Base-by-base conservation (phyloP, 176 grass and related monocot genomes). In the Calamus simplicifolius region DNA sequence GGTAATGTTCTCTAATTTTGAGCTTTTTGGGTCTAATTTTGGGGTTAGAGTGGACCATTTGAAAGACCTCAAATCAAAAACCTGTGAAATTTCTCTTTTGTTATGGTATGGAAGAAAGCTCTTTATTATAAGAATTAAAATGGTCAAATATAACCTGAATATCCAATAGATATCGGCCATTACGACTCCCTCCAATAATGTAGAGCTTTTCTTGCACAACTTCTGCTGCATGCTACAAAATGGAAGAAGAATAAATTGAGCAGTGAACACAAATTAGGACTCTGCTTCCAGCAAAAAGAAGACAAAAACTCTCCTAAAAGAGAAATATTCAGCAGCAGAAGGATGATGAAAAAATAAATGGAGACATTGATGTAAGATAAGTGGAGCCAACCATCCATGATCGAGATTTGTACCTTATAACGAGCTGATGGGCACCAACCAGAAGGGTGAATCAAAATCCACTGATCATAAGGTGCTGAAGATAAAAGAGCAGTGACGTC, bases 141-240 rank as follows among this genome's bases (percentile, higher is more conserved):
- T 5, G 18, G 8, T 14, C 4, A 54, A 6, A 25, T 7, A 25
- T 18, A 62, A 98, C 93, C 87, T 92, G 93, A 77, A 98, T 57
- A 51, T 85, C 93, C 49, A 79, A 88, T 8, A 92, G 76, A 73
- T 79, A 98, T 7, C 93, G 78, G 5, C 93, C 93, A 76, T 98
- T 98, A 21, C 84, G 77, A 71, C 84, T 98, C 53, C 93, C 93
- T 48, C 93, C 93, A 19, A 98, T 69, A 52, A 98, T 81, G 18
- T 80, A 88, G 5, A 98, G 79, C 51, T 83, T 91, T 19, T 85
- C 81, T 29, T 85, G 58, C 38, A 91, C 66, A 52, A 98, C 78
- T 64, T 88, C 73, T 25, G 84, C 87, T n/a, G 87, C 78, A 80
- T 98, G 93, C 93, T 98, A 83, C 26, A 51, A 63, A 2, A 61